Percentiles rank a stretch among this genome's conserved stretches.
Conservation (phyloP, 148 eudicot genomes). For the Salicornia ramosissima region DNA sequence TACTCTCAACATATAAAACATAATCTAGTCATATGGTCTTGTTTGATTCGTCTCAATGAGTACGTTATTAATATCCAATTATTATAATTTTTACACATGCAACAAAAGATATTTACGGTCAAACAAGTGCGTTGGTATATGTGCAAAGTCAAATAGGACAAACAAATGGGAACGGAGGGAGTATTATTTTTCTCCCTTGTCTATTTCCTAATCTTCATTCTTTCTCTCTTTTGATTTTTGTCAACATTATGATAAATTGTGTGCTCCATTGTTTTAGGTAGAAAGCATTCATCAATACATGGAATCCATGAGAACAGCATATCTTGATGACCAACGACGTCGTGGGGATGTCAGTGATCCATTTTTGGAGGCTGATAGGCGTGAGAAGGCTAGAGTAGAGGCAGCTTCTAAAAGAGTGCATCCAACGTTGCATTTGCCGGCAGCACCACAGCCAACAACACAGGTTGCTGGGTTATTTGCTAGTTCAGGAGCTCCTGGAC, state of each 20-base stretch:
- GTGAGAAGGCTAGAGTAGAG: conserved; percentile 86
- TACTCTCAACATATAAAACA: too few relatives aligned
- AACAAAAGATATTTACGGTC: too few relatives aligned
- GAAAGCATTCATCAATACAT: conserved; percentile 98
- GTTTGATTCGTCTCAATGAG: too few relatives aligned
- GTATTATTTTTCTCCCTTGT: too few relatives aligned
- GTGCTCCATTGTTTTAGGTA: conserved; percentile 39
- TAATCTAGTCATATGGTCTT: too few relatives aligned
- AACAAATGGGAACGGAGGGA: too few relatives aligned
- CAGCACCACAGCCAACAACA: conserved; percentile 66
- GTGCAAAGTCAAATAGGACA: too few relatives aligned
- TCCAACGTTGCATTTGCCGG: conserved; percentile 78
- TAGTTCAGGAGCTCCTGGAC: conserved; percentile 48
- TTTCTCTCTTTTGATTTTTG: too few relatives aligned
- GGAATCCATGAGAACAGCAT: conserved; percentile 94
- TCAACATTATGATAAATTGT: not conserved
- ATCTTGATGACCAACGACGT: conserved; percentile 81
- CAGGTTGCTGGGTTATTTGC: conserved; percentile 66
- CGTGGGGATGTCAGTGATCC: conserved; percentile 82
- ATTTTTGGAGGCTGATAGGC: conserved; percentile 90
- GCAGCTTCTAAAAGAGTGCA: conserved; percentile 93
- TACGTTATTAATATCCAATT: too few relatives aligned
- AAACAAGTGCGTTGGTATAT: too few relatives aligned
- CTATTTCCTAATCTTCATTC: not conserved
- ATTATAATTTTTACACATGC: too few relatives aligned